Conservation (phyloP, 2,329 filamentous ascomycete genomes). For the Thielaviopsis musarum region DNA sequence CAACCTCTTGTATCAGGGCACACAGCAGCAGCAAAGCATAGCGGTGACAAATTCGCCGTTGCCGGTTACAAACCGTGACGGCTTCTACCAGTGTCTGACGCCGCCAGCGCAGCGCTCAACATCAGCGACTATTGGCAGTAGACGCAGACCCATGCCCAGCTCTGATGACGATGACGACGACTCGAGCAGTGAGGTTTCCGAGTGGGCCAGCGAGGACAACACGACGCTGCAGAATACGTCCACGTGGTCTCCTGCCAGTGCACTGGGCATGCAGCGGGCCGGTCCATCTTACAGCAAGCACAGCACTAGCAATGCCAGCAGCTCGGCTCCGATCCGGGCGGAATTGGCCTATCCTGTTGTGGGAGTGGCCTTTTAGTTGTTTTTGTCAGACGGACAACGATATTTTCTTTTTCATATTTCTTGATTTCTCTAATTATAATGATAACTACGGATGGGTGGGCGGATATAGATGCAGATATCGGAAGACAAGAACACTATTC, state of each 20-base stretch:
- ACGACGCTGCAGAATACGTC: slow-evolving; percentile 29
- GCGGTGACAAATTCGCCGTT: slow-evolving; percentile 38
- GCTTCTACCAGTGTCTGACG: slow-evolving; percentile 40
- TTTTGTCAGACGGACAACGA: neutral
- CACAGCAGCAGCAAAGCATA: slow-evolving; percentile 19
- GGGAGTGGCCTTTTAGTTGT: neutral
- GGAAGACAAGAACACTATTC: neutral
- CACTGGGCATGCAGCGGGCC: slow-evolving; percentile 23
- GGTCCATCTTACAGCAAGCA: slow-evolving; percentile 17
- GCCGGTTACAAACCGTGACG: slow-evolving; percentile 33
- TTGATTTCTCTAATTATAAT: neutral
- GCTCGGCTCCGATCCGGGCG: neutral
- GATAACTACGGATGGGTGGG: neutral
- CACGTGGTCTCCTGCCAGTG: slow-evolving; percentile 32
- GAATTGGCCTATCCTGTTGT: neutral
- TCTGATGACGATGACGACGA: neutral
- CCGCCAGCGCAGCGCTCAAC: neutral
- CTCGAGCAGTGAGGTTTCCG: neutral
- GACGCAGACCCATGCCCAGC: neutral
- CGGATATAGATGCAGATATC: neutral
- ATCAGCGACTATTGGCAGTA: neutral
- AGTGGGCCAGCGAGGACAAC: slow-evolving; percentile 22
- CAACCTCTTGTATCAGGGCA: neutral
- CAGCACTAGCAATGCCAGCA: neutral
- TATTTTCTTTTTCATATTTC: neutral